Evolutionary conservation across 2,329 filamentous ascomycete species (phyloP).

Genomic region (Penicillium sp.): DNA sequence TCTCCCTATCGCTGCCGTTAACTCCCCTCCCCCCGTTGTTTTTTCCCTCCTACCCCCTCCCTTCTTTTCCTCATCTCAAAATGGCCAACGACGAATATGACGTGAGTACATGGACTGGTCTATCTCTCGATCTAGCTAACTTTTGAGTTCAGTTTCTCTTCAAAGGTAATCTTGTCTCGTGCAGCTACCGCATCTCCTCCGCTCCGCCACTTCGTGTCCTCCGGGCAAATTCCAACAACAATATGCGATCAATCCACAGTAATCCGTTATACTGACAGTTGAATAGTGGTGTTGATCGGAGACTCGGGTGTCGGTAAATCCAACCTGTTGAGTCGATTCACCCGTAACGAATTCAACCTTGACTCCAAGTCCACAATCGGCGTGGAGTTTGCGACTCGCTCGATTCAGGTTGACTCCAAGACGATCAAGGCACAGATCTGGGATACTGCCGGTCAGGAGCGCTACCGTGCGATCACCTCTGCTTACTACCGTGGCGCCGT

Average conservation of each 20-base stretch:
- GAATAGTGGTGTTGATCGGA: constrained; percentile 92
- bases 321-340: constrained; percentile 99
- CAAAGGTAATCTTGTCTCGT: constrained; percentile 71
- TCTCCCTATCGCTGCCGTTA: constrained; percentile 24
- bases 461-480: constrained; percentile 98
- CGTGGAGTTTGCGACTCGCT: constrained; percentile 97
- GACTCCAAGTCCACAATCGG: constrained; percentile 99
- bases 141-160: constrained; percentile 80
- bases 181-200: constrained; percentile 26
- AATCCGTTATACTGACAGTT: constrained; percentile 26
- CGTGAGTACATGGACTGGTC: constrained; percentile 63
- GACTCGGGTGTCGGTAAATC: constrained; percentile 99
- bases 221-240: not conserved
- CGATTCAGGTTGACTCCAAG: constrained; percentile 98
- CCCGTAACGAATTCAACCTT: constrained; percentile 99
- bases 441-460: constrained; percentile 98
- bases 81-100: constrained; percentile 99
- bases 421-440: constrained; percentile 99
- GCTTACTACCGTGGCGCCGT: constrained; percentile 99
- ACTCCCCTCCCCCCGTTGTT: constrained; percentile 12
- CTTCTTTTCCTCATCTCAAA: constrained; percentile 28
- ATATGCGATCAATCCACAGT: not conserved
- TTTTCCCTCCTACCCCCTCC: constrained; percentile 18
- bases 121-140: constrained; percentile 32
- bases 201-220: constrained; percentile 13